These are phyloP conservation scores for Ustilago curta DNA, from an alignment of 1,284 basidiomycete species.

Conservation along the genomic window DNA sequence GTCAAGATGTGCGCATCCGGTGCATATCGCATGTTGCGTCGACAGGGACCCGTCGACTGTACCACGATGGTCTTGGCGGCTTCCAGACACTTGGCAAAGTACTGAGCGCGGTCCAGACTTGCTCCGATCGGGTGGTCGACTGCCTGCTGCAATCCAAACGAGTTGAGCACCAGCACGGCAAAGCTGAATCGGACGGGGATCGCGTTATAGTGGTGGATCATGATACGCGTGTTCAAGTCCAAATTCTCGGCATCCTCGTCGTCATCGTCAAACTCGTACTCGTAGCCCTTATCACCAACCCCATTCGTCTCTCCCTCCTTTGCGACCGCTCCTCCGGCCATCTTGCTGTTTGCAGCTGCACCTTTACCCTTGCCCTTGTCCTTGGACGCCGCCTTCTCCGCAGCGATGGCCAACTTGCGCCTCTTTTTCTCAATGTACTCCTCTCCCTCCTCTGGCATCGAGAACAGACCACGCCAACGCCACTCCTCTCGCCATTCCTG, in stretches of 20 bases:
- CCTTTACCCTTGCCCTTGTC: slow-evolving; percentile 28
- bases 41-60: slow-evolving; percentile 53
- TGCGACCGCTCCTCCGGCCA: background rate
- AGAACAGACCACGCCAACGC: slow-evolving; percentile 67
- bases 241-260: slow-evolving; percentile 58
- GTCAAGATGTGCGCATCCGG: slow-evolving; percentile 93
- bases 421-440: slow-evolving; percentile 36
- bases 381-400: slow-evolving; percentile 28
- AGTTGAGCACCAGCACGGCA: slow-evolving; percentile 76
- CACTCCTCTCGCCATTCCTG: slow-evolving; percentile 78
- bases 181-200: slow-evolving; percentile 65
- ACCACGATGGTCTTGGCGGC: slow-evolving; percentile 63
- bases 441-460: slow-evolving; percentile 31
- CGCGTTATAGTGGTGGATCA: slow-evolving; percentile 60
- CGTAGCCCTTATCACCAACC: background rate
- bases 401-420: slow-evolving; percentile 9
- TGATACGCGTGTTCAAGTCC: slow-evolving; percentile 59
- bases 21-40: slow-evolving; percentile 78
- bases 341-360: slow-evolving; percentile 8
- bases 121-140: slow-evolving; percentile 74
- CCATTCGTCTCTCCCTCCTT: slow-evolving; percentile 8
- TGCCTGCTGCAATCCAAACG: slow-evolving; percentile 93
- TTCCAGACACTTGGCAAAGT: slow-evolving; percentile 67
- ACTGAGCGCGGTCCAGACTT: slow-evolving; percentile 64
- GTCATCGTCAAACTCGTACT: slow-evolving; percentile 44